Conservation (phyloP, 2,329 filamentous ascomycete species). For the Penicillium sp. region DNA sequence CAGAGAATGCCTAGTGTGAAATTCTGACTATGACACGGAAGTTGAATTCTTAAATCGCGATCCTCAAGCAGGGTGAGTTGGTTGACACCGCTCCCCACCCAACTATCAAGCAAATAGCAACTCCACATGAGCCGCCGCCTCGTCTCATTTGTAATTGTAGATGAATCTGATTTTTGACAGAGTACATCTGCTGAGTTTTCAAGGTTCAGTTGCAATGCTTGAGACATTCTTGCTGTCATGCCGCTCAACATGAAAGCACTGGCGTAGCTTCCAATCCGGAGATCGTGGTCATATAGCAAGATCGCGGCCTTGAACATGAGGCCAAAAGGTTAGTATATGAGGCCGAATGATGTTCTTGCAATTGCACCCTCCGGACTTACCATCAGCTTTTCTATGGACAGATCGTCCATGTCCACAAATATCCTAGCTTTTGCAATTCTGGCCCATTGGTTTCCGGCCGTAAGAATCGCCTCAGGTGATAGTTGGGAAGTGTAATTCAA, state of each 20-base stretch:
- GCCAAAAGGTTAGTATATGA: not conserved
- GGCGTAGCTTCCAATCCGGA: slow-evolving; percentile 28
- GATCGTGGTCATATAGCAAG: slow-evolving; percentile 27
- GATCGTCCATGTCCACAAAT: slow-evolving; percentile 17
- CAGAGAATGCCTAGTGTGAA: too few relatives aligned
- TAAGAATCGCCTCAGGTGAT: slow-evolving; percentile 7
- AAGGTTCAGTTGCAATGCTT: slow-evolving; percentile 27
- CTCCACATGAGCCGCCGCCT: too few relatives aligned
- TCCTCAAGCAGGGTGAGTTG: too few relatives aligned
- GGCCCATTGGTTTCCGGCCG: slow-evolving; percentile 16
- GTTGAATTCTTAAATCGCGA: too few relatives aligned
- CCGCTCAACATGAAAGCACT: slow-evolving; percentile 29
- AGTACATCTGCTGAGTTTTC: too few relatives aligned
- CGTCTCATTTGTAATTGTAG: too few relatives aligned
- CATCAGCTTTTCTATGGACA: slow-evolving; percentile 18
- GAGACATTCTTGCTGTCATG: slow-evolving; percentile 24
- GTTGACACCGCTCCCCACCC: too few relatives aligned
- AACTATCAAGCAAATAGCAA: too few relatives aligned
- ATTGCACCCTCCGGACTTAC: not conserved
- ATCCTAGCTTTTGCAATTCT: slow-evolving; percentile 13
- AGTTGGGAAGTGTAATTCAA: slow-evolving; percentile 6
- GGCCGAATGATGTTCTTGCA: not conserved
- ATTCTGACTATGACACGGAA: too few relatives aligned
- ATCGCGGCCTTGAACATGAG: slow-evolving; percentile 17
- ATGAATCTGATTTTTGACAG: too few relatives aligned